Conservation (phyloP, 2,329 filamentous ascomycete species). For the Cytospora schulzeri region DNA sequence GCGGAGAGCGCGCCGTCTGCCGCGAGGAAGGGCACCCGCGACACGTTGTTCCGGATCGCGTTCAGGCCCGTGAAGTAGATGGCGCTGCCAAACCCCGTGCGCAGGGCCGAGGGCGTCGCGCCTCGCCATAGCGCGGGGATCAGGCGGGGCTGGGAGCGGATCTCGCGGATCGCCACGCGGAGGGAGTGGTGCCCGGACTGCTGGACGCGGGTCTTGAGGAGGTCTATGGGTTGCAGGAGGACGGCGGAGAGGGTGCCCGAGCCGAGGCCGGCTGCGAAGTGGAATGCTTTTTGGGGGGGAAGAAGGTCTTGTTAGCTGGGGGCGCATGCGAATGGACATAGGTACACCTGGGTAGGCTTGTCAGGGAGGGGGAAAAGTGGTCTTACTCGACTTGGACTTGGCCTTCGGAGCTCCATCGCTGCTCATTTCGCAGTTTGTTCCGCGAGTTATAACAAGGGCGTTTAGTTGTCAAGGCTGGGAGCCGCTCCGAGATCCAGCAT, state of each 20-base stretch:
- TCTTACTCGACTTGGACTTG: slow-evolving; percentile 39
- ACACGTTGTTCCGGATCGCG: slow-evolving; percentile 71
- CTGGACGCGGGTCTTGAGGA: slow-evolving; percentile 94
- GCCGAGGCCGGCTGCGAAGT: slow-evolving; percentile 84
- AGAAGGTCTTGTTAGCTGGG: slow-evolving; percentile 6
- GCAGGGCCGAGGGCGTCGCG: slow-evolving; percentile 86
- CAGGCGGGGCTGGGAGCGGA: slow-evolving; percentile 64
- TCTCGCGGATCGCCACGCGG: slow-evolving; percentile 66
- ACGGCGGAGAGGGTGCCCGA: slow-evolving; percentile 88
- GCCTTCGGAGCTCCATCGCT: slow-evolving; percentile 38
- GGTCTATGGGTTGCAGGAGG: slow-evolving; percentile 90
- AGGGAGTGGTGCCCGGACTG: slow-evolving; percentile 77
- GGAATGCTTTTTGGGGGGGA: slow-evolving; percentile 62
- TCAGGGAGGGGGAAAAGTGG: not conserved
- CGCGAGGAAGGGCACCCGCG: slow-evolving; percentile 44
- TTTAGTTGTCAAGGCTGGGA: slow-evolving; percentile 10
- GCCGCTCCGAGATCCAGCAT: slow-evolving; percentile 21
- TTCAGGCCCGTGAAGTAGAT: slow-evolving; percentile 93
- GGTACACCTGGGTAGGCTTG: no score
- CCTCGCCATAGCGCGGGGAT: slow-evolving; percentile 86
- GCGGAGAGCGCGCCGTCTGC: slow-evolving; percentile 32
- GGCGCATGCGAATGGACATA: not conserved
- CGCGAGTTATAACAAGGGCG: slow-evolving; percentile 5
- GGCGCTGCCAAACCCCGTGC: slow-evolving; percentile 89
- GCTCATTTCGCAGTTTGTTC: slow-evolving; percentile 35